These are phyloP conservation scores for Phialophora verrucosa DNA, from an alignment of 2,329 filamentous ascomycete genomes.

Conservation along the genomic window DNA sequence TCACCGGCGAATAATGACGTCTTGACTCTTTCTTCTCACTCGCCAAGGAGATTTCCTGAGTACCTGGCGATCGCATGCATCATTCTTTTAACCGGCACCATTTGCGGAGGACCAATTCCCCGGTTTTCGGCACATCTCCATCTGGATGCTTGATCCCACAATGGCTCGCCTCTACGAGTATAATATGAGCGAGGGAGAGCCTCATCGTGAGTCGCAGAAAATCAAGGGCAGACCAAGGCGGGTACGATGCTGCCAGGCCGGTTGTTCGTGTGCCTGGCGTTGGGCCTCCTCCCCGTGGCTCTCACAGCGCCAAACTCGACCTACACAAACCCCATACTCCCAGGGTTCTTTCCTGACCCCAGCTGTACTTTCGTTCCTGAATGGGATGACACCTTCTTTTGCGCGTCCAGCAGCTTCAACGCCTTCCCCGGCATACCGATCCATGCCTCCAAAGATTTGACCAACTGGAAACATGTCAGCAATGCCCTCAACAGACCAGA, in stretches of 20 bases:
- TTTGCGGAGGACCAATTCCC: neutral
- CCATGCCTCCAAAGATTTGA: slow-evolving; percentile 12
- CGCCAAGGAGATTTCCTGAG: neutral
- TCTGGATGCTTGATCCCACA: neutral
- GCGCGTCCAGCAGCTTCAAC: slow-evolving; percentile 14
- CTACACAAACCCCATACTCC: neutral
- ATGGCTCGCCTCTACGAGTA: neutral
- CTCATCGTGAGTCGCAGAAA: neutral
- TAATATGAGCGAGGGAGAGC: neutral
- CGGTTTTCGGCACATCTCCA: neutral
- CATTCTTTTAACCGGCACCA: neutral
- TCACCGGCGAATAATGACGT: neutral
- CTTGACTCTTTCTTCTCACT: too few relatives aligned
- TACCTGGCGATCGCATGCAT: neutral
- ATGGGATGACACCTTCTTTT: slow-evolving; percentile 9
- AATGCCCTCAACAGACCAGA: neutral
- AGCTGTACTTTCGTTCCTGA: neutral
- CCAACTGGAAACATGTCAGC: slow-evolving; percentile 11
- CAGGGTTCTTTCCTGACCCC: neutral
- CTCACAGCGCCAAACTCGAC: neutral
- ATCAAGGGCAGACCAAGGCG: neutral
- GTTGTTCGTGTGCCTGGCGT: neutral
- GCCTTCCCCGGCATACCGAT: slow-evolving; percentile 9
- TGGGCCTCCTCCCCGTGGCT: neutral
- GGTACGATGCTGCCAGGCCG: neutral